Evolutionary conservation across 306 rosid species (phyloP), one percentile per base, ranked within the genome.

Genomic region (Trichosanthes truncata): DNA sequence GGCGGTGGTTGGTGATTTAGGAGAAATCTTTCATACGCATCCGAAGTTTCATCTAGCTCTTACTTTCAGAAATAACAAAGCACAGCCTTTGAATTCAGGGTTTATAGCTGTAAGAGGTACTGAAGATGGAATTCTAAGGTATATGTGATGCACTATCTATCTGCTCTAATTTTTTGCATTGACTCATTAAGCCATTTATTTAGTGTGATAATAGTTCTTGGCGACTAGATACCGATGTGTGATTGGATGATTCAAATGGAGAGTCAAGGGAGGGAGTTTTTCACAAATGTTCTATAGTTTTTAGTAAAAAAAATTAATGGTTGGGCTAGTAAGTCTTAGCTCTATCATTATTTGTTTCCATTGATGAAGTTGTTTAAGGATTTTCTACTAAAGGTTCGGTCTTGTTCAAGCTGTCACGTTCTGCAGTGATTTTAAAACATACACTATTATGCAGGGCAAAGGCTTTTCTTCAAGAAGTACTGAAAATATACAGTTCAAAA

Each of bases 41-140:
- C 90, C 90, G n/a, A 80, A 91, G 81, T 92, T 91, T 83, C 89
- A 95, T 81, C 71, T 92, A 81, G 97, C 96, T 59, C 89, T 95
- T 72, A 95, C 98, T 66, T 95, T 92, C 78, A 87, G 97, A 83
- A 95, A 95, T 88, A 93, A 95, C 84, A 95, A 88, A 74, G 97
- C 82, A 66, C 98, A 95, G 73, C 98, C 98, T 77, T 77, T 95
- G 78, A 95, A 95, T 89, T 95, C 97, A 15, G 97, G 98, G 77
- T 95, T 92, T 84, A 91, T 95, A 81, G 98, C 96, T 69, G 96
- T 92, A 45, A 90, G 90, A 93, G 98, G 97, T 76, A 90, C 98
- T 61, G 80, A 78, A 41, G 96, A 86, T 52, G 96, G 97, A 63
- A 84, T 95, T 82, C 83, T 84, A 79, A 95, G 97, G 98, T 95